Percentiles rank a stretch among this genome's conserved stretches.
These are phyloP conservation scores for Lasiodiplodia citricola DNA, from an alignment of 2,329 filamentous ascomycete species.

Conservation along the genomic window DNA sequence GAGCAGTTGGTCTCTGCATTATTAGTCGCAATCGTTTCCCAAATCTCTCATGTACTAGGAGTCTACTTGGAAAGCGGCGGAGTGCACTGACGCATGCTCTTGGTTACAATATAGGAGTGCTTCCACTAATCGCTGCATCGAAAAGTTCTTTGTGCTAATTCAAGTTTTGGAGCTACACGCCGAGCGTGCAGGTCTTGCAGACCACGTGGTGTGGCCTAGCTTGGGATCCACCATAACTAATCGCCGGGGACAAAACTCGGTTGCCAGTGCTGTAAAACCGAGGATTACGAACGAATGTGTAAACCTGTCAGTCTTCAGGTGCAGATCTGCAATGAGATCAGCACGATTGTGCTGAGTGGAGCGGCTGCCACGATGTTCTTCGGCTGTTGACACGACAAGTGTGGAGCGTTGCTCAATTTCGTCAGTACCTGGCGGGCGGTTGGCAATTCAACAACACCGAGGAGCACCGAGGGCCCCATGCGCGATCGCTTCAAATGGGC, in stretches of 20 bases:
- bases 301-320: background rate
- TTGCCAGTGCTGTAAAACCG: background rate
- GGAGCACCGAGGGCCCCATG: background rate
- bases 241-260: background rate
- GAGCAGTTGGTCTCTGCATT: background rate
- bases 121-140: background rate
- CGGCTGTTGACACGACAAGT: background rate
- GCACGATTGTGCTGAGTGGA: background rate
- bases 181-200: background rate
- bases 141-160: background rate
- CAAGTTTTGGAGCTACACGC: background rate
- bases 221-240: background rate
- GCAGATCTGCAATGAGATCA: background rate
- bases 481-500: background rate
- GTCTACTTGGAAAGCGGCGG: background rate
- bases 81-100: background rate
- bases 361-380: background rate
- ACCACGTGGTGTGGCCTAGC: background rate
- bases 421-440: background rate
- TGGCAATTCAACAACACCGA: background rate
- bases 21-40: background rate
- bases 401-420: slow-evolving; percentile 7
- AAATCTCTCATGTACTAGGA: background rate
- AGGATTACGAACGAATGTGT: background rate
- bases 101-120: background rate